Evolutionary conservation across 1,139 yeast genomes (phyloP).

Genomic region (Sugiyamaella xylanicola): DNA sequence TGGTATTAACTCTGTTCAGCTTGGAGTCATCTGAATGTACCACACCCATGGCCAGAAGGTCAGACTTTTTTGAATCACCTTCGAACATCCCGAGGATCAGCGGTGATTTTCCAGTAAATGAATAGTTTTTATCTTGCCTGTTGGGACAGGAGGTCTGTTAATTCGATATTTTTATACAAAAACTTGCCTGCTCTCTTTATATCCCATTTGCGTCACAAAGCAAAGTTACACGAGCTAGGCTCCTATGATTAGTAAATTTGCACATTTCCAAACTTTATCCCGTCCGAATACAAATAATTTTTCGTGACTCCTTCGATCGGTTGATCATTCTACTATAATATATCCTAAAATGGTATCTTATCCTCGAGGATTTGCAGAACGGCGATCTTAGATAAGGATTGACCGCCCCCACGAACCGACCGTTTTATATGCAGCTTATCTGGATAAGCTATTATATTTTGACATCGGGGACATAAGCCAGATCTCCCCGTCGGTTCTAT

Average conservation of each 20-base stretch:
- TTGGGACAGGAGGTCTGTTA: too few species aligned
- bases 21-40: neutral
- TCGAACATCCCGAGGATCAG: neutral
- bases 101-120: neutral
- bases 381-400: neutral
- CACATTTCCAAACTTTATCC: neutral
- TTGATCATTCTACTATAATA: neutral
- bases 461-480: neutral
- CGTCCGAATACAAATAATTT: neutral
- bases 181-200: too few species aligned
- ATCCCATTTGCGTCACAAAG: too few species aligned
- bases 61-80: neutral
- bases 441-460: neutral
- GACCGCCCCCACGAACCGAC: neutral
- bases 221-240: too few species aligned
- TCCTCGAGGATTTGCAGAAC: slow-evolving; percentile 1
- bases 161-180: too few species aligned
- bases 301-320: neutral
- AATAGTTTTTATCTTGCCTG: too few species aligned
- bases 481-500: neutral
- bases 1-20: neutral
- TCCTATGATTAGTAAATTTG: neutral
- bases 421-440: neutral
- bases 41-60: neutral
- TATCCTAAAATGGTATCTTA: slow-evolving; percentile 7